phyloP scores from a whole-genome alignment of 1,284 basidiomycete species.

The Apiotrichum gamsii region DNA sequence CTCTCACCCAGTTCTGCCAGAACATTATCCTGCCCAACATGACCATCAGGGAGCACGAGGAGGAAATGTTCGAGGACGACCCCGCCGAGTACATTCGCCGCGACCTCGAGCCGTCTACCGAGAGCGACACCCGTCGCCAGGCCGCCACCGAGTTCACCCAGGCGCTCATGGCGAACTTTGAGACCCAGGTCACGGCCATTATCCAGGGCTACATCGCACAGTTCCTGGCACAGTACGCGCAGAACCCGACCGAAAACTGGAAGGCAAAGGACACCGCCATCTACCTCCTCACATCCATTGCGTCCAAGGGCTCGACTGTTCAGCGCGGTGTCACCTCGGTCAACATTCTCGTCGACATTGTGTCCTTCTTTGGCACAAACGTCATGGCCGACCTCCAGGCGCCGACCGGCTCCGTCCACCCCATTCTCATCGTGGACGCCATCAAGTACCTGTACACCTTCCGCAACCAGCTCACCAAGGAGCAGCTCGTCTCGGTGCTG shows the following conservation, averaged over 20 bases:
- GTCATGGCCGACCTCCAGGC: slow-evolving; percentile 84
- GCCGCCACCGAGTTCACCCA: slow-evolving; percentile 89
- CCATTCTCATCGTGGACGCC: slow-evolving; percentile 91
- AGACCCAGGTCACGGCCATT: slow-evolving; percentile 75
- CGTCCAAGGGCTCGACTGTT: slow-evolving; percentile 75
- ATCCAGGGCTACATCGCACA: slow-evolving; percentile 73
- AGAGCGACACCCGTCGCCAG: slow-evolving; percentile 72
- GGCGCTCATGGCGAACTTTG: slow-evolving; percentile 73
- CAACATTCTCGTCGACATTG: slow-evolving; percentile 86
- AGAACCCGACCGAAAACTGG: slow-evolving; percentile 69
- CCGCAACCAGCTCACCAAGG: slow-evolving; percentile 89
- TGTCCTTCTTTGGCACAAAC: slow-evolving; percentile 90
- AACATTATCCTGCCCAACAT: slow-evolving; percentile 94
- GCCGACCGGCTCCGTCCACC: slow-evolving; percentile 61
- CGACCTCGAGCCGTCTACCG: slow-evolving; percentile 58
- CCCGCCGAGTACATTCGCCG: slow-evolving; percentile 91
- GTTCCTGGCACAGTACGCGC: slow-evolving; percentile 59
- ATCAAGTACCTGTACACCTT: slow-evolving; percentile 92
- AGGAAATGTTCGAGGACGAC: slow-evolving; percentile 96
- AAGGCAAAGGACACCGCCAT: slow-evolving; percentile 94
- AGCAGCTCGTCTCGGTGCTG: slow-evolving; percentile 84
- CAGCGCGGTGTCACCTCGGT: slow-evolving; percentile 88
- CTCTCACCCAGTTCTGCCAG: slow-evolving; percentile 75
- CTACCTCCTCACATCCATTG: slow-evolving; percentile 85
- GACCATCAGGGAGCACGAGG: slow-evolving; percentile 74